These are phyloP conservation scores for Atkinsonella hypoxylon DNA, from an alignment of 2,329 filamentous ascomycete genomes.

Conservation along the genomic window DNA sequence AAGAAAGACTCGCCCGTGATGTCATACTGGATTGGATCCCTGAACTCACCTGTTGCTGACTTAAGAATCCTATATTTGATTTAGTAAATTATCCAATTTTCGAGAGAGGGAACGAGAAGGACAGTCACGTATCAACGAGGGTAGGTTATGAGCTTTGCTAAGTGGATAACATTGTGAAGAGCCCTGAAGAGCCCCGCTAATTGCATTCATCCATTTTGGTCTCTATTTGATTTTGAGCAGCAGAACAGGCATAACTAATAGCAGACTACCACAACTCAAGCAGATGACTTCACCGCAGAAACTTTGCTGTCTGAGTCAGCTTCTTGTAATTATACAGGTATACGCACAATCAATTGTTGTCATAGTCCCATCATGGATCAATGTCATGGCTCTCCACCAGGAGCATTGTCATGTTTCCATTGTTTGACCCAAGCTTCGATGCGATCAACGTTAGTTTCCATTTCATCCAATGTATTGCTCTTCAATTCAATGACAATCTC, in stretches of 20 bases:
- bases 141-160: not conserved
- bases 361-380: not conserved
- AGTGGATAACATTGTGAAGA: not conserved
- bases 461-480: slow-evolving; percentile 71
- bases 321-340: no score
- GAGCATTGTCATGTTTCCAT: slow-evolving; percentile 46
- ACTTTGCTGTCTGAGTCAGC: not conserved
- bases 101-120: no score
- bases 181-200: not conserved
- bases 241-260: not conserved
- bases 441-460: slow-evolving; percentile 78
- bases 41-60: no score
- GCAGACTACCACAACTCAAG: not conserved
- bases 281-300: not conserved
- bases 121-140: not conserved
- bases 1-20: no score
- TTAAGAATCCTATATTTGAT: no score
- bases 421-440: slow-evolving; percentile 70
- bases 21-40: no score
- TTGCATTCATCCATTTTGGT: not conserved
- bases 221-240: not conserved
- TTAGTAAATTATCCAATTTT: no score
- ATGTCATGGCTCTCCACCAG: not conserved
- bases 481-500: slow-evolving; percentile 80
- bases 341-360: not conserved